Evolutionary conservation across 768 basidiomycete genomes (phyloP), one percentile per base, ranked within the genome.

Genomic region (Strobilomyces confusus): DNA sequence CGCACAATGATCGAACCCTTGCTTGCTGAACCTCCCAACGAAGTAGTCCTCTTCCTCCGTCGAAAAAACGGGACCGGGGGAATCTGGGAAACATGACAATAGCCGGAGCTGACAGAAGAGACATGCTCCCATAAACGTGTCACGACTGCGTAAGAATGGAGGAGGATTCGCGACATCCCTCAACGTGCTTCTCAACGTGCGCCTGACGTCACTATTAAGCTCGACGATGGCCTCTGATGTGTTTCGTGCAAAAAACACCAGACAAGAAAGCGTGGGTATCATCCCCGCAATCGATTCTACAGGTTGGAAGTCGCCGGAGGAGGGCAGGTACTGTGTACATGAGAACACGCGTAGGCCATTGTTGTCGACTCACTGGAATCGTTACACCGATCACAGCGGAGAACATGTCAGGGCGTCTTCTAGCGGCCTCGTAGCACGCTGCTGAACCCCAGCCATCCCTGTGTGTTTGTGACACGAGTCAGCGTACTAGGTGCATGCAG

Each of bases 371-470:
- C 62, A 88, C 86, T 1, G 88, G 87, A 47, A 87, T 71, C 4
- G 77, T 78, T 23, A 73, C 71, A 9, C 83, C 86, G 14, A 85
- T 66, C 15, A 88, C 79, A 4, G 72, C 84, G 0, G 66, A 69
- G 61, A 88, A 80, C 4, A 83, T 64, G 58, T 89, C 87, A 0
- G 87, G 88, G 17, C 85, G 73, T 70, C 77, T 74, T 14, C 87
- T 78, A 1, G 82, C 85, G 12, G 84, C 81, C 64, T 89, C 84
- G 59, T 82, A 85, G 56, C 87, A 88, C 3, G 81, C 54, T 48
- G 78, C 75, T 1, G 84, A 72, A 36, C 88, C 88, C 88, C 88
- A 90, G 56, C 90, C 88, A 60, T 90, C 88, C 13, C 86, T 87
- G n/a, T n/a, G n/a, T 7, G 6, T 29, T 34, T 7, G 3, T 20